Evolutionary conservation across 2,329 filamentous ascomycete species (phyloP).

Genomic region (Aspergillus tubingensis): DNA sequence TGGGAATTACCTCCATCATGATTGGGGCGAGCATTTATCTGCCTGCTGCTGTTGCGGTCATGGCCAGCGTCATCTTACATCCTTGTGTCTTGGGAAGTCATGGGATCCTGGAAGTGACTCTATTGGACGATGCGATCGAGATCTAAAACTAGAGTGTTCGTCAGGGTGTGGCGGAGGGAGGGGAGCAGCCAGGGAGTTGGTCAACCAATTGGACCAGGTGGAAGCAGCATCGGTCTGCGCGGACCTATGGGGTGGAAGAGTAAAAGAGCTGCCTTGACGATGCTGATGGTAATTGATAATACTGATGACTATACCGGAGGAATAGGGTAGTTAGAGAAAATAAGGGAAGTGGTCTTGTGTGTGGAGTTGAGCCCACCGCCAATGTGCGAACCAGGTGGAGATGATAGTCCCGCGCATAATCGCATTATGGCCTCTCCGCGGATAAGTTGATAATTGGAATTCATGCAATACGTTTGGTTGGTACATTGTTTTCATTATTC

Average conservation of each 20-base stretch:
- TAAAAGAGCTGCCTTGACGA: neutral
- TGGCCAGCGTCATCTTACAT: neutral
- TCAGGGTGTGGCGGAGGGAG: neutral
- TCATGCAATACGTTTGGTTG: neutral
- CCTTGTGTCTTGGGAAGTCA: neutral
- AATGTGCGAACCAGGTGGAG: neutral
- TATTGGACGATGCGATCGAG: neutral
- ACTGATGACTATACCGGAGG: neutral
- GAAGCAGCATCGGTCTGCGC: neutral
- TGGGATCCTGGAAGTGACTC: neutral
- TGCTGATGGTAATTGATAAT: neutral
- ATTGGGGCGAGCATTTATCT: neutral
- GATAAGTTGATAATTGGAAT: neutral
- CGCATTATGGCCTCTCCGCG: neutral
- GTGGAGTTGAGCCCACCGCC: neutral
- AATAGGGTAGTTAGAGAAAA: no score
- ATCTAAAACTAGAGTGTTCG: neutral
- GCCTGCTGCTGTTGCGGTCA: neutral
- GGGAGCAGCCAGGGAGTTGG: neutral
- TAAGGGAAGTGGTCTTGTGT: neutral
- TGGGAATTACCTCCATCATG: constrained; percentile 1
- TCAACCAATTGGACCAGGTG: constrained; percentile 3
- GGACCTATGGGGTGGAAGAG: neutral
- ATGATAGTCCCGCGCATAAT: neutral
- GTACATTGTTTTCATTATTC: neutral